Evolutionary conservation across 2,329 filamentous ascomycete genomes (phyloP).

Genomic region (Diaporthe sp.): DNA sequence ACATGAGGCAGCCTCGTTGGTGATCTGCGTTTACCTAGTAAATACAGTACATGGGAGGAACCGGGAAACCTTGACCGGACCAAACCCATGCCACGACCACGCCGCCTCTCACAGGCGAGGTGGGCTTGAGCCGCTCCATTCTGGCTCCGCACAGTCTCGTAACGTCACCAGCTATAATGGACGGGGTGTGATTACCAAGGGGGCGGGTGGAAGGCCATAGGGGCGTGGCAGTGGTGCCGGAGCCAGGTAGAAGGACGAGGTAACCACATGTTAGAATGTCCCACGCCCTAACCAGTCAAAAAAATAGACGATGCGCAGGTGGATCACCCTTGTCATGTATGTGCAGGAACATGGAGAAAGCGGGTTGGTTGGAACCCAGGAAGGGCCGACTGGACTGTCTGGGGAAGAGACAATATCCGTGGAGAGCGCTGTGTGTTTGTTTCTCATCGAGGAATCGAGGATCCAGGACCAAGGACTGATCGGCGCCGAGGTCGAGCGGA

Average conservation of each 20-base stretch:
- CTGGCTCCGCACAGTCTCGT: constrained; percentile 17
- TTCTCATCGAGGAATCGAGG: no score
- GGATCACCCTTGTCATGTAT: constrained; percentile 20
- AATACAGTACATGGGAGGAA: neutral
- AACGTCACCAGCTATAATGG: neutral
- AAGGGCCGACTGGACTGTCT: constrained; percentile 26
- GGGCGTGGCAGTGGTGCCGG: constrained; percentile 18
- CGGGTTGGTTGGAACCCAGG: neutral
- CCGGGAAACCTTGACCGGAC: neutral
- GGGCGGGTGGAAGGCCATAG: constrained; percentile 8
- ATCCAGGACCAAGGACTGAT: neutral
- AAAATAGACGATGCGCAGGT: neutral
- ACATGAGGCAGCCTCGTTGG: constrained; percentile 7
- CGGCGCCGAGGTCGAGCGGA: constrained; percentile 9
- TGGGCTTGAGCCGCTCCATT: constrained; percentile 1
- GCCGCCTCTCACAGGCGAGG: neutral
- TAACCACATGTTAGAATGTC: constrained; percentile 12
- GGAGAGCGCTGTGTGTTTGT: neutral
- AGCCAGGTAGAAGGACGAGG: neutral
- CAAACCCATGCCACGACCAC: neutral
- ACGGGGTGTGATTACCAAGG: constrained; percentile 14
- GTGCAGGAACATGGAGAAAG: constrained; percentile 25
- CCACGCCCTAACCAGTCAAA: neutral
- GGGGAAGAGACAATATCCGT: neutral
- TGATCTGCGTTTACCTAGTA: neutral